phyloP scores from a whole-genome alignment of 495 filamentous ascomycete species.

The Penicillium verhagenii region DNA sequence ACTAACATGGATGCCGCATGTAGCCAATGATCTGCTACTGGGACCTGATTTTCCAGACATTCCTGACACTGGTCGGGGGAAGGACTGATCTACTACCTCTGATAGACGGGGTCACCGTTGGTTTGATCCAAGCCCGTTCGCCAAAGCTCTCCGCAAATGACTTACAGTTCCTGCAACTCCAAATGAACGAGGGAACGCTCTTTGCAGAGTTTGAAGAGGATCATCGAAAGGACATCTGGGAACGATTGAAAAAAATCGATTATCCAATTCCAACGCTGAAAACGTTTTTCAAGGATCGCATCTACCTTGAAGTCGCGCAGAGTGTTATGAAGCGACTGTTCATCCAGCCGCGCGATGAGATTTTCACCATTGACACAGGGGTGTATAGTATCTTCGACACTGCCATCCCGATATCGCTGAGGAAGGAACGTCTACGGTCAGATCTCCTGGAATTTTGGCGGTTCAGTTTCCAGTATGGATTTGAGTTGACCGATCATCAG shows the following conservation, averaged over 20 bases:
- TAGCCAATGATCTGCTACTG: slow-evolving; percentile 5
- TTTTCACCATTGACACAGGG: neutral
- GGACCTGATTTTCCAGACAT: slow-evolving; percentile 1
- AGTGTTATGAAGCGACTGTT: slow-evolving; percentile 5
- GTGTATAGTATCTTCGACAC: neutral
- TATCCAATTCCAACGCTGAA: slow-evolving; percentile 7
- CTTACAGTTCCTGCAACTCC: neutral
- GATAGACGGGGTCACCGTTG: neutral
- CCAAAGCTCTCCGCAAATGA: neutral
- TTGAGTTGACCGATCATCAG: neutral
- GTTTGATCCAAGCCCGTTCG: neutral
- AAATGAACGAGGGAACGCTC: slow-evolving; percentile 4
- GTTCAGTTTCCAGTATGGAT: neutral
- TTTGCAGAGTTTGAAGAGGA: neutral
- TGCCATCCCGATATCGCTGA: neutral
- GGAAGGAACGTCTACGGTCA: neutral
- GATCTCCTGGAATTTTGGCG: slow-evolving; percentile 5
- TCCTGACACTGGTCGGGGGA: neutral
- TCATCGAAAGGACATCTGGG: neutral
- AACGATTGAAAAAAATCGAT: neutral
- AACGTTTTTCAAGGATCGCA: slow-evolving; percentile 13
- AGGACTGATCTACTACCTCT: neutral
- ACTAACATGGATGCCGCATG: neutral
- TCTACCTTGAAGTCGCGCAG: slow-evolving; percentile 9
- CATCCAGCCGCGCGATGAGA: neutral